Base-by-base conservation (phyloP, 352 stramenopile genomes). In the Phytopythium sindhum region DNA sequence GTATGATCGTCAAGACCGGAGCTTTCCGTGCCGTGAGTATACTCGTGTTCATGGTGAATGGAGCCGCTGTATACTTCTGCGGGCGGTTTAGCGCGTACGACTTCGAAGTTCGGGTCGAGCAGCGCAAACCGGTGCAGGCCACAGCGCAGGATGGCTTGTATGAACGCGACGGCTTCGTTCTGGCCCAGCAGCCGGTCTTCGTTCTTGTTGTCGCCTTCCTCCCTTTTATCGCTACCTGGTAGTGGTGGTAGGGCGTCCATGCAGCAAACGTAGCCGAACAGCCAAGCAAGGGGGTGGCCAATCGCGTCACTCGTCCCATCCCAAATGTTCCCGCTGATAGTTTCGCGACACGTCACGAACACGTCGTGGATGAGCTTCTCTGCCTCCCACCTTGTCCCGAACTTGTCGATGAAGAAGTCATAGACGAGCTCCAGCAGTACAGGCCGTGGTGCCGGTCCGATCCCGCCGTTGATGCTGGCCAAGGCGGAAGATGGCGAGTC, bases 341-440 rank as follows among this genome's bases (percentile, higher is more conserved):
- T 60, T 4, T 74, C 63, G 0, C 88, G 81, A n/a, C 83, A 91
- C 53, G 87, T 93, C 17, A 81, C 72, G 48, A 95, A 96, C 21
- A 96, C 58, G 41, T 95, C 88, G 52, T 96, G 85, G 29, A 95
- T 80, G 1, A 90, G 60, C 54, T 90, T 89, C 69, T 96, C 88
- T 0, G 86, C 79, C 61, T 95, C 86, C 54, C 72, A 82, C 8
- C 84, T 73, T 5, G 86, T 84, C 0, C 86, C 86, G 60, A 95
- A 88, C 17, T 77, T 80, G 19, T 82, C 69, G 3, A 89, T 42
- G 47, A 93, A 90, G 64, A 76, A 82, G 56, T 95, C 86, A 68
- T 95, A 95, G 39, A 93, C 65, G 37, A 91, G 28, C 57, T 95
- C 84, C 7, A 93, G 69, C 10, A 92, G 72, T n/a, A 92, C 51